These are phyloP conservation scores for Pseudozyma sp. DNA, from an alignment of 1,284 basidiomycete species.

Conservation along the genomic window DNA sequence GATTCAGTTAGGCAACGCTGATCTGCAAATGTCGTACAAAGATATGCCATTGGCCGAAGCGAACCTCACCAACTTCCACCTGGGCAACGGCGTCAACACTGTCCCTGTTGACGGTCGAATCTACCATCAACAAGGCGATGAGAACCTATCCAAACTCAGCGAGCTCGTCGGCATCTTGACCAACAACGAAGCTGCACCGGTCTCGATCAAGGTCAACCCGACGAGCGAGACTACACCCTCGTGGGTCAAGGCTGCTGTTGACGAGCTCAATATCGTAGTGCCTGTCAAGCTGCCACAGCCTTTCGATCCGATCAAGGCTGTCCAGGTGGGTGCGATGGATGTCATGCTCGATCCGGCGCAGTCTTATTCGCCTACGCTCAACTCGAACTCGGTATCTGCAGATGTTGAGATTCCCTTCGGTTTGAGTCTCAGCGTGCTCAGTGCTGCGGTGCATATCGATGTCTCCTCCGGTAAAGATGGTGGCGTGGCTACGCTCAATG, in stretches of 20 bases:
- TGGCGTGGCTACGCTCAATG: constrained; percentile 72
- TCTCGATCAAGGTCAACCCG: constrained; percentile 73
- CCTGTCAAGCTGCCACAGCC: constrained; percentile 74
- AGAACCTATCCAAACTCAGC: constrained; percentile 73
- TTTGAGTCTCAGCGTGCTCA: constrained; percentile 75
- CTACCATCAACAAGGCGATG: constrained; percentile 72
- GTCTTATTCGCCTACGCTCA: constrained; percentile 75
- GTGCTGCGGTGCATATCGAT: constrained; percentile 76
- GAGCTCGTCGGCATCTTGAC: constrained; percentile 79
- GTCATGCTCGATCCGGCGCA: constrained; percentile 73
- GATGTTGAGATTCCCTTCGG: constrained; percentile 79
- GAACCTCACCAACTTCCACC: constrained; percentile 56
- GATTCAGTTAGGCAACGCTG: constrained; percentile 76
- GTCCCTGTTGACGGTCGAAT: constrained; percentile 76
- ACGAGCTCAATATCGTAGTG: constrained; percentile 74
- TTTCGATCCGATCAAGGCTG: constrained; percentile 77
- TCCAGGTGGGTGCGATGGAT: constrained; percentile 76
- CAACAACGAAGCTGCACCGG: constrained; percentile 75
- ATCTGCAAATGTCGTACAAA: constrained; percentile 76
- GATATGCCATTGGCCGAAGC: constrained; percentile 76
- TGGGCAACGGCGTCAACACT: constrained; percentile 72
- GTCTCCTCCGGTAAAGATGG: constrained; percentile 74
- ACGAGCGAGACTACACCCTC: constrained; percentile 74
- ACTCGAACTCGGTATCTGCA: constrained; percentile 76
- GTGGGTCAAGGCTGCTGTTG: constrained; percentile 78